A percentile compares a stretch with the other conserved stretches of the same genome.
These are phyloP conservation scores for Microcera coccophila DNA, from an alignment of 2,329 filamentous ascomycete species.

Conservation along the genomic window DNA sequence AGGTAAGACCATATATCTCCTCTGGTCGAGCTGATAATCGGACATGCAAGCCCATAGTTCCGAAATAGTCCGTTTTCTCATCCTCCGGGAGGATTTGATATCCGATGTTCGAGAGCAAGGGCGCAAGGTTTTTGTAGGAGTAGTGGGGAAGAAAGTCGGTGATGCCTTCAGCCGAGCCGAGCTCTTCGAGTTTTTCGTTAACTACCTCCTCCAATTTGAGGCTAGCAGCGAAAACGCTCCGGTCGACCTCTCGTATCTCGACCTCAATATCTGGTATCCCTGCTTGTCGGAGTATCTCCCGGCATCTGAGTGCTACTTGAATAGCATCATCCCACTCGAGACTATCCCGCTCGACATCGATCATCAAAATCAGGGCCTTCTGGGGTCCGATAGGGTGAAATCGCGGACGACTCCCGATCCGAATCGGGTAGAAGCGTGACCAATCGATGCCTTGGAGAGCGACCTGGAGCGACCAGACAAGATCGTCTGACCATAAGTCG, in stretches of 20 bases:
- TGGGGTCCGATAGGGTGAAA: neutral
- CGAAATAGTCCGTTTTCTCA: neutral
- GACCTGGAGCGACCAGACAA: neutral
- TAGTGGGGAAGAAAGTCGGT: no score
- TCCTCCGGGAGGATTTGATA: neutral
- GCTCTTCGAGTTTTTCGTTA: no score
- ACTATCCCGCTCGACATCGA: neutral
- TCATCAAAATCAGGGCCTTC: neutral
- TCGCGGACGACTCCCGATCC: neutral
- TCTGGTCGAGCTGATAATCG: neutral
- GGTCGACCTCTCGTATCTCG: no score
- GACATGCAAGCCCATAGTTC: neutral
- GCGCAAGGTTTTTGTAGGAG: neutral
- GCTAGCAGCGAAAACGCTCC: no score
- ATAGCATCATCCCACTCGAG: neutral
- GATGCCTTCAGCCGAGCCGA: no score
- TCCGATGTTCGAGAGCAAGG: neutral
- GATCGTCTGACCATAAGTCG: neutral
- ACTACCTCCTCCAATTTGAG: no score
- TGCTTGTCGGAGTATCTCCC: no score
- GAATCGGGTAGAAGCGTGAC: neutral
- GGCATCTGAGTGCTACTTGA: neutral
- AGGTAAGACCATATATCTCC: neutral
- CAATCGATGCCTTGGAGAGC: neutral
- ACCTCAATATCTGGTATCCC: no score